Conservation (phyloP, 305 asterid species). For the Solanum hybrid region DNA sequence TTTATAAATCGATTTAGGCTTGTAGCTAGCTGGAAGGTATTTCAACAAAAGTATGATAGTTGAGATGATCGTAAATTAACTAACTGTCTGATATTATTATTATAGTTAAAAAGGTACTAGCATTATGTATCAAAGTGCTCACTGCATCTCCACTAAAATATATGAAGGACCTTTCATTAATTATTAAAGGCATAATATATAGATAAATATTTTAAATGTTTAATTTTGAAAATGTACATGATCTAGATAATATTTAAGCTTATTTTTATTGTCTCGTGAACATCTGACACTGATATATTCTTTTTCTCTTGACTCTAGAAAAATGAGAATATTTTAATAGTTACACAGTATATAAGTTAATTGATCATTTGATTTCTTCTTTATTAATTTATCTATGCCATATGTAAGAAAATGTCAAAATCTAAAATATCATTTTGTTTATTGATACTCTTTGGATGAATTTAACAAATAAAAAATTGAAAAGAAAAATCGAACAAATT, state of each 20-base stretch:
- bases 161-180: background rate
- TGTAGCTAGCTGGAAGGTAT: too few relatives aligned
- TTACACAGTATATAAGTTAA: background rate
- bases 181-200: background rate
- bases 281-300: background rate
- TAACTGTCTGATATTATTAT: background rate
- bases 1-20: background rate
- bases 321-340: background rate
- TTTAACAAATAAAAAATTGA: background rate
- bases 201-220: background rate
- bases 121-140: background rate
- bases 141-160: background rate
- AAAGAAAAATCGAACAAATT: background rate
- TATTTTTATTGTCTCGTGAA: background rate
- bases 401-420: background rate
- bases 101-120: background rate
- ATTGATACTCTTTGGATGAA: background rate
- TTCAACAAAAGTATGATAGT: background rate
- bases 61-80: background rate
- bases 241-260: background rate
- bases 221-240: background rate
- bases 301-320: background rate
- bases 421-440: background rate
- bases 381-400: background rate
- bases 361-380: background rate